phyloP scores from a whole-genome alignment of 2,329 filamentous ascomycete species.

The Fusarium sp. region DNA sequence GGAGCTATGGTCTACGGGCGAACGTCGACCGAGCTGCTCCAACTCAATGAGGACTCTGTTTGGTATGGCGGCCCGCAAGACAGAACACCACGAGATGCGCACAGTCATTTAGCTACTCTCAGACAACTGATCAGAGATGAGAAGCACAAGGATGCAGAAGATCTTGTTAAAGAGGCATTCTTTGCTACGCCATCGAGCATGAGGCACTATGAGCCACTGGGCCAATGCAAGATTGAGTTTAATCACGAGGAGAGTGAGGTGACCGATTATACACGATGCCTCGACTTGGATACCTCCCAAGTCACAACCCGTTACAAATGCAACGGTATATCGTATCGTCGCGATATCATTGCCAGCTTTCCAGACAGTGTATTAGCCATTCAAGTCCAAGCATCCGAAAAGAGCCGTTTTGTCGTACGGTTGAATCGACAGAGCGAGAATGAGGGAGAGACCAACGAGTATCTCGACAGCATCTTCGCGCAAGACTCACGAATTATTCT shows the following conservation, averaged over 20 bases:
- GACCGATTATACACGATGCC: slow-evolving; percentile 49
- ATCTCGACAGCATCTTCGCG: slow-evolving; percentile 36
- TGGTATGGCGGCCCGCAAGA: slow-evolving; percentile 58
- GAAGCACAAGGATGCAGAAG: slow-evolving; percentile 38
- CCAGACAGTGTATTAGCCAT: slow-evolving; percentile 51
- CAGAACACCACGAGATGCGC: slow-evolving; percentile 50
- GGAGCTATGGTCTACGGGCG: slow-evolving; percentile 56
- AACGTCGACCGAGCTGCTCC: slow-evolving; percentile 51
- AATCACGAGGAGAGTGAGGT: slow-evolving; percentile 44
- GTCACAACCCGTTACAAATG: slow-evolving; percentile 51
- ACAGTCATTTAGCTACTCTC: slow-evolving; percentile 23
- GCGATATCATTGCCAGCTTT: slow-evolving; percentile 55
- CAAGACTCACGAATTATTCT: slow-evolving; percentile 24
- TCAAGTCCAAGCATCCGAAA: slow-evolving; percentile 30
- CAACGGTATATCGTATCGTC: slow-evolving; percentile 43
- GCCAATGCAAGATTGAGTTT: slow-evolving; percentile 51
- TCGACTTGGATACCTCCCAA: slow-evolving; percentile 52
- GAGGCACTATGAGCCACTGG: slow-evolving; percentile 47
- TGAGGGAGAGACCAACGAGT: slow-evolving; percentile 42
- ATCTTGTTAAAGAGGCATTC: slow-evolving; percentile 35
- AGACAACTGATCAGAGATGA: slow-evolving; percentile 38
- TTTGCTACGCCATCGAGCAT: slow-evolving; percentile 40
- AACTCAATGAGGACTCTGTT: slow-evolving; percentile 59
- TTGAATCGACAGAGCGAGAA: slow-evolving; percentile 37
- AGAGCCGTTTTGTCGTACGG: slow-evolving; percentile 37